Evolutionary conservation across 345 rosid species (phyloP).

Genomic region (Jatropha curcas): DNA sequence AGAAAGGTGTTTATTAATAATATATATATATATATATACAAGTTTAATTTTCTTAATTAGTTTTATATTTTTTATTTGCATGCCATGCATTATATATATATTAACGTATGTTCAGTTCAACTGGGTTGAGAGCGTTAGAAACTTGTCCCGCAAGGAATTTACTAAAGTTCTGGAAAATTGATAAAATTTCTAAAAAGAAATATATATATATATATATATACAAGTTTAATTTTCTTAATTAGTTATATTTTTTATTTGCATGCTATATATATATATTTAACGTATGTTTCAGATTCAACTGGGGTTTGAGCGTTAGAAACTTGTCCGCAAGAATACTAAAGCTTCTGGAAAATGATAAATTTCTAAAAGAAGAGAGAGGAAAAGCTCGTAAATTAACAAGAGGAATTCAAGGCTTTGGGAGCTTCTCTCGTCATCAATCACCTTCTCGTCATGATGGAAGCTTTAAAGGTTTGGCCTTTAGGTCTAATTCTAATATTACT

Average conservation of each 20-base stretch:
- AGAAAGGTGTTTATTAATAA: no score
- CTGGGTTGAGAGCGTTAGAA: slow-evolving; percentile 58
- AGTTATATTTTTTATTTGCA: no score
- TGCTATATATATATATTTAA: neutral
- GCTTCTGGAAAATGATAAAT: slow-evolving; percentile 47
- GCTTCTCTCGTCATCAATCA: slow-evolving; percentile 42
- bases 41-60: no score
- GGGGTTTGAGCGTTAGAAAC: slow-evolving; percentile 56
- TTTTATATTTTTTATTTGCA: no score
- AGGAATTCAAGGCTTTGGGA: slow-evolving; percentile 71
- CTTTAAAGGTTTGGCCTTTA: slow-evolving; percentile 16
- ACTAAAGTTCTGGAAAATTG: slow-evolving; percentile 50
- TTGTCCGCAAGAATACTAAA: slow-evolving; percentile 44
- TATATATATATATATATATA: no score
- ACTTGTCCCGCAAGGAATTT: slow-evolving; percentile 46
- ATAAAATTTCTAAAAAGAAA: slow-evolving; percentile 37
- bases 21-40: no score
- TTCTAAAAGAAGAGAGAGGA: slow-evolving; percentile 51
- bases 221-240: no score
- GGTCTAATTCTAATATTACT: slow-evolving; percentile 23
- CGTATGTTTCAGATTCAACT: slow-evolving; percentile 69
- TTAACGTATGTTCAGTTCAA: no score
- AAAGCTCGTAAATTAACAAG: slow-evolving; percentile 47
- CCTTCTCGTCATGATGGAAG: slow-evolving; percentile 17
- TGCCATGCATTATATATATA: neutral